Conservation (phyloP, 345 rosid genomes). For the Durio zibethinus region DNA sequence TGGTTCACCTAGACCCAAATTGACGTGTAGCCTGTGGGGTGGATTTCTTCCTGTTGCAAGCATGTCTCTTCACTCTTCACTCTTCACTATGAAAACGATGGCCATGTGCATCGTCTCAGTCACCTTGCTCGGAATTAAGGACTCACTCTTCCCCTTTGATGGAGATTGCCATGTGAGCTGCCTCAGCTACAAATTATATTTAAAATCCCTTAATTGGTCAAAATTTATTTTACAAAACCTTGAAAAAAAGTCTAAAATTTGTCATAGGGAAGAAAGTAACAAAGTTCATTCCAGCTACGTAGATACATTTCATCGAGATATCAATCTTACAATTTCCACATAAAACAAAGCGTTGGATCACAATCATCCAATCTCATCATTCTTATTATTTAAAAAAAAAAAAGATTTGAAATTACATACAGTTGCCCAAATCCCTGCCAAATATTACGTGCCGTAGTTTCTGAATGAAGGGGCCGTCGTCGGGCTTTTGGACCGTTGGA, state of each 20-base stretch:
- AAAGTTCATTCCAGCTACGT: neutral
- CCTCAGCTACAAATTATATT: neutral
- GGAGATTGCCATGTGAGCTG: conserved; percentile 4
- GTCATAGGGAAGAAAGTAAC: too few relatives aligned
- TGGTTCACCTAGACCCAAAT: neutral
- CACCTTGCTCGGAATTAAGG: neutral
- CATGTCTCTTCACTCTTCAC: neutral
- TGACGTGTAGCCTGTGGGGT: neutral
- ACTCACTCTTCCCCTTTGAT: neutral
- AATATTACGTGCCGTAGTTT: conserved; percentile 4
- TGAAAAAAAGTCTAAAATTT: neutral
- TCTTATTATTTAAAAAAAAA: neutral
- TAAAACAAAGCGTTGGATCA: neutral
- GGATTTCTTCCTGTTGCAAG: neutral
- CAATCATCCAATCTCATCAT: neutral
- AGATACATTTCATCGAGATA: neutral
- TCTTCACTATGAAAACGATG: conserved; percentile 4
- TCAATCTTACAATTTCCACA: neutral
- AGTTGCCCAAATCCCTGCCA: conserved; percentile 5
- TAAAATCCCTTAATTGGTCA: neutral
- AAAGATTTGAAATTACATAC: neutral
- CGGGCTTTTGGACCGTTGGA: neutral
- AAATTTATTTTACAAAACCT: too few relatives aligned
- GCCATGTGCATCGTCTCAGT: neutral
- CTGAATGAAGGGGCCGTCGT: neutral